Percentiles rank a stretch among this genome's conserved stretches.
Evolutionary conservation across 345 rosid species (phyloP).

Genomic region (Aquilaria malaccensis): DNA sequence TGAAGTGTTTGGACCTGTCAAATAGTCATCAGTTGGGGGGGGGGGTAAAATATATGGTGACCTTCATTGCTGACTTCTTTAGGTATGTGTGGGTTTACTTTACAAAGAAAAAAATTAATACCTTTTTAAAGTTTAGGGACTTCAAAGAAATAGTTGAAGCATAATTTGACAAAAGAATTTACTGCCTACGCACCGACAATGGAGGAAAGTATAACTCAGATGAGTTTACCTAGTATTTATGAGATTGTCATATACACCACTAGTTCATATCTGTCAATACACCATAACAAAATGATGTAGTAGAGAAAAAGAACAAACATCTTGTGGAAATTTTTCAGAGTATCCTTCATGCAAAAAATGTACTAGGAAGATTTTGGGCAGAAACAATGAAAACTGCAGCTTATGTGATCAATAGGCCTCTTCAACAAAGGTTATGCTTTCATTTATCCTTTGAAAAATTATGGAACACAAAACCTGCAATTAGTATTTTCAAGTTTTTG

Average conservation of each 20-base stretch:
- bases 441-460: slow-evolving; percentile 7
- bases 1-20: slow-evolving; percentile 7
- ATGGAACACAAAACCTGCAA: not conserved
- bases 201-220: slow-evolving; percentile 3
- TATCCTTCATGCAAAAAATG: slow-evolving; percentile 12
- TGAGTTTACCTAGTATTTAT: not conserved
- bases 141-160: not conserved
- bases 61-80: slow-evolving; percentile 13
- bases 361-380: slow-evolving; percentile 4
- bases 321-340: slow-evolving; percentile 7
- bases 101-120: not conserved
- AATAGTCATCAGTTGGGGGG: not conserved
- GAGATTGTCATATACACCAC: not conserved
- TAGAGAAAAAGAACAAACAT: slow-evolving; percentile 2
- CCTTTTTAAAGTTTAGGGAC: not conserved
- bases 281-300: not conserved
- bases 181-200: not conserved
- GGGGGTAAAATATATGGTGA: slow-evolving; percentile 8
- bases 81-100: slow-evolving; percentile 7
- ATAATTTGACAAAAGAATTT: not conserved
- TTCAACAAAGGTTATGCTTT: slow-evolving; percentile 1
- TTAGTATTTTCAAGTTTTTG: slow-evolving; percentile 9
- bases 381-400: slow-evolving; percentile 9
- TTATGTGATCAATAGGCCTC: not conserved
- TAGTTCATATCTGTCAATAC: slow-evolving; percentile 7